Evolutionary conservation across 768 basidiomycete genomes (phyloP).

Genomic region (Rhodotorula babjevae): DNA sequence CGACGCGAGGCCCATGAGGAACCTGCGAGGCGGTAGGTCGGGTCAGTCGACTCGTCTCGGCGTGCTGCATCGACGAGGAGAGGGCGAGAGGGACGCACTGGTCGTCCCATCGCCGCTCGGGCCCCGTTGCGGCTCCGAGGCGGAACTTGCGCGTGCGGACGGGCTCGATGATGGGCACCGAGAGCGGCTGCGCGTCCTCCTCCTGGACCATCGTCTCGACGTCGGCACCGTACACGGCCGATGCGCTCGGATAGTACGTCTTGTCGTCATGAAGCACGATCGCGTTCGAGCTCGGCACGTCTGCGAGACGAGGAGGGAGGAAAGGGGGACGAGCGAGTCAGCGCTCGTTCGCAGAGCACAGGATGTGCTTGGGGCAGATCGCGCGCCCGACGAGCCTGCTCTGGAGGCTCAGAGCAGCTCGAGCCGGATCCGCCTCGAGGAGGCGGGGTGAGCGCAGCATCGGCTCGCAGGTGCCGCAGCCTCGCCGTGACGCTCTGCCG

Average conservation of each 20-base stretch:
- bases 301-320: slow-evolving; percentile 52
- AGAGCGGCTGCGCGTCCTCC: slow-evolving; percentile 90
- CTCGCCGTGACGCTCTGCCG: too few species aligned
- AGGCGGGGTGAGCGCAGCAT: too few species aligned
- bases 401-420: too few species aligned
- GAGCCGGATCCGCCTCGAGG: too few species aligned
- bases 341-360: too few species aligned
- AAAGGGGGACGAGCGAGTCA: slow-evolving; percentile 11
- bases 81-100: slow-evolving; percentile 56
- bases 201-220: slow-evolving; percentile 97
- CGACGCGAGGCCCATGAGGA: slow-evolving; percentile 80
- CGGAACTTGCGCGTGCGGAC: slow-evolving; percentile 92
- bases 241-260: slow-evolving; percentile 91
- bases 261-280: slow-evolving; percentile 89
- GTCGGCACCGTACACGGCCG: slow-evolving; percentile 83
- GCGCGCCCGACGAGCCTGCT: too few species aligned
- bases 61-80: too few species aligned
- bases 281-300: slow-evolving; percentile 61
- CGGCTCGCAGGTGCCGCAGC: too few species aligned
- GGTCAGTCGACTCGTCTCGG: not conserved
- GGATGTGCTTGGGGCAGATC: too few species aligned
- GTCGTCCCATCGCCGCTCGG: slow-evolving; percentile 95
- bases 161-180: slow-evolving; percentile 91
- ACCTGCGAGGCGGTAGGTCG: slow-evolving; percentile 53
- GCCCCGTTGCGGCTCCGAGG: slow-evolving; percentile 75